phyloP scores from a whole-genome alignment of 225 moss, liverwort and hornwort species.

The Sphagnum contortum region DNA sequence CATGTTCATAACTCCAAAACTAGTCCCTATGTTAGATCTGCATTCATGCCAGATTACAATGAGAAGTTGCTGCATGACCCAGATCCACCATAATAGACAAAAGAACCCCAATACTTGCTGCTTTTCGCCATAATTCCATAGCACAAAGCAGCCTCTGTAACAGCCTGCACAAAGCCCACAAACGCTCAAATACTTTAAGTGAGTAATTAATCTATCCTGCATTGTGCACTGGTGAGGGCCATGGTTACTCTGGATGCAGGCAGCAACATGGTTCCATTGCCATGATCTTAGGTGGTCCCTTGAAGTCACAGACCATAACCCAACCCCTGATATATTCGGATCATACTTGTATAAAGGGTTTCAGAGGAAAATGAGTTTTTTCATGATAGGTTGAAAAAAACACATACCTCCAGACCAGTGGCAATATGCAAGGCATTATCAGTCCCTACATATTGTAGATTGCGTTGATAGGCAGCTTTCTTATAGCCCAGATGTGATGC shows the following conservation, averaged over 20 bases:
- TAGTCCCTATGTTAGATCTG: too few species aligned
- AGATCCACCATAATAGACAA: constrained; percentile 33
- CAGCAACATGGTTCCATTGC: background rate
- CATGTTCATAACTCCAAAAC: too few species aligned
- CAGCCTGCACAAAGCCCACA: constrained; percentile 12
- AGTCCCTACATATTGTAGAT: constrained; percentile 28
- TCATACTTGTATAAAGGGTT: background rate
- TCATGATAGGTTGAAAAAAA: background rate
- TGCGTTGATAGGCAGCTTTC: constrained; percentile 51
- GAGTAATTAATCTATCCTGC: background rate
- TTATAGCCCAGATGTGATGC: constrained; percentile 28
- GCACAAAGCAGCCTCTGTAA: constrained; percentile 29
- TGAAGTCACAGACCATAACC: background rate
- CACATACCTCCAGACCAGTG: constrained; percentile 21
- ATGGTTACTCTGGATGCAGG: background rate
- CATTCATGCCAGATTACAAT: too few species aligned
- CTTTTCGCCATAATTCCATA: constrained; percentile 23
- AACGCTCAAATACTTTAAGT: too few species aligned
- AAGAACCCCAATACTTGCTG: constrained; percentile 26
- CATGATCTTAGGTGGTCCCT: background rate
- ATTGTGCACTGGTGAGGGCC: background rate
- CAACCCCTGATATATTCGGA: background rate
- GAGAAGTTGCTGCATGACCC: too few species aligned
- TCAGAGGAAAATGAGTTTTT: background rate
- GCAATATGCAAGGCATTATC: constrained; percentile 22